Evolutionary conservation across 2,329 filamentous ascomycete genomes (phyloP).

Genomic region (Decorospora gaudefroyi): DNA sequence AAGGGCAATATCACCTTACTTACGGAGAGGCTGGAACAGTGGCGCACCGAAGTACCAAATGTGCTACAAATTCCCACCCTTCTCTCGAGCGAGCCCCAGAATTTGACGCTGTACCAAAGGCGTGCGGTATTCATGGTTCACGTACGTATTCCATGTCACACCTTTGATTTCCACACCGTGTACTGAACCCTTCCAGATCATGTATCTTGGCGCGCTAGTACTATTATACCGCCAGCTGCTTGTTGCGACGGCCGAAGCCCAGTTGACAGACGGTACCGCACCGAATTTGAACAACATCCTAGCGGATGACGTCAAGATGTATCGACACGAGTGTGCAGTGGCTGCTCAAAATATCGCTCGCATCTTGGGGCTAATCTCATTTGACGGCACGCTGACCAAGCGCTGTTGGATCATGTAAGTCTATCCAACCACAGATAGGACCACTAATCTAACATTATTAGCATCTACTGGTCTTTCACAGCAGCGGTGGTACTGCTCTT

Average conservation of each 20-base stretch:
- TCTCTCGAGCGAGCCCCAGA: conserved; percentile 30
- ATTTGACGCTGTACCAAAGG: conserved; percentile 38
- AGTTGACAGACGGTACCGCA: conserved; percentile 33
- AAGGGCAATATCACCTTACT: conserved; percentile 37
- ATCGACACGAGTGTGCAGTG: conserved; percentile 40
- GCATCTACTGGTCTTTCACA: conserved; percentile 47
- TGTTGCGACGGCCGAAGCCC: conserved; percentile 39
- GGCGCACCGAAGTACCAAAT: conserved; percentile 41
- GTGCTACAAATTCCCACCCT: conserved; percentile 40
- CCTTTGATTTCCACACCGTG: neutral
- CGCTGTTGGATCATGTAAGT: conserved; percentile 45
- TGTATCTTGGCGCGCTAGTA: conserved; percentile 47
- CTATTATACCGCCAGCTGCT: conserved; percentile 45
- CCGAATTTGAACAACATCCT: conserved; percentile 34
- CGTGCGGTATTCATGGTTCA: conserved; percentile 48
- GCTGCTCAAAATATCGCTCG: conserved; percentile 46
- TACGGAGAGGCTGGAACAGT: conserved; percentile 40
- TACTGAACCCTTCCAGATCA: conserved; percentile 32
- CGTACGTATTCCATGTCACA: conserved; percentile 21
- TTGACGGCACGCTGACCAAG: conserved; percentile 43
- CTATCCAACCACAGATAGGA: neutral
- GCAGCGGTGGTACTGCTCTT: conserved; percentile 44
- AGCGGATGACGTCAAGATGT: conserved; percentile 33
- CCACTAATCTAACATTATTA: conserved; percentile 1
- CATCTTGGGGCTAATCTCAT: conserved; percentile 41